Evolutionary conservation across 1,284 basidiomycete genomes (phyloP).

Genomic region (Sphaerobolus stellatus): DNA sequence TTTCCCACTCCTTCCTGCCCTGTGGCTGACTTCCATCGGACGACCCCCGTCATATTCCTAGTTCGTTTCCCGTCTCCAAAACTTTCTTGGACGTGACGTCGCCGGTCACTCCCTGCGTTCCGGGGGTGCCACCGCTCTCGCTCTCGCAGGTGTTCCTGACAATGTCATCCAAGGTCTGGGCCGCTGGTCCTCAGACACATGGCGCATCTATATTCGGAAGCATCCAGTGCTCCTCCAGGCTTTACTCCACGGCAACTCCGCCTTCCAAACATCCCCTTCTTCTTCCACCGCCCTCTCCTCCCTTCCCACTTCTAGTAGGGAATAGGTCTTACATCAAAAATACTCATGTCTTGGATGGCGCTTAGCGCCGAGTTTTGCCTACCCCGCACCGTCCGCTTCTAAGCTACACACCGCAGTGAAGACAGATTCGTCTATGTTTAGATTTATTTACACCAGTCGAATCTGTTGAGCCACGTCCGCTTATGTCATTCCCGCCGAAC

Average conservation of each 20-base stretch:
- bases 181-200: slow-evolving; percentile 23
- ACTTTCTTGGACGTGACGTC: slow-evolving; percentile 10
- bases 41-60: slow-evolving; percentile 20
- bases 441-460: no score
- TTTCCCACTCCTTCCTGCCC: slow-evolving; percentile 20
- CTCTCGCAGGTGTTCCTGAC: slow-evolving; percentile 14
- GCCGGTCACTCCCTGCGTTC: slow-evolving; percentile 24
- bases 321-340: no score
- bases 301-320: no score
- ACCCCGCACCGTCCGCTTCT: no score
- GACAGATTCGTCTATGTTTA: no score
- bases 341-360: no score
- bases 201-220: slow-evolving; percentile 20
- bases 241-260: background rate
- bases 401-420: no score
- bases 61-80: slow-evolving; percentile 18
- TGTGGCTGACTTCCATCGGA: slow-evolving; percentile 23
- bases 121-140: slow-evolving; percentile 23
- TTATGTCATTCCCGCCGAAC: no score
- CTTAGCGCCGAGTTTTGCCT: no score
- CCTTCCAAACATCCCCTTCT: no score
- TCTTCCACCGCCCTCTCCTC: no score
- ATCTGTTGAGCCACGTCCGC: no score
- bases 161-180: slow-evolving; percentile 21
- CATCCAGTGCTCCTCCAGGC: slow-evolving; percentile 15